Conservation (phyloP, 257 asterid genomes). For the Solanum rostratum region DNA sequence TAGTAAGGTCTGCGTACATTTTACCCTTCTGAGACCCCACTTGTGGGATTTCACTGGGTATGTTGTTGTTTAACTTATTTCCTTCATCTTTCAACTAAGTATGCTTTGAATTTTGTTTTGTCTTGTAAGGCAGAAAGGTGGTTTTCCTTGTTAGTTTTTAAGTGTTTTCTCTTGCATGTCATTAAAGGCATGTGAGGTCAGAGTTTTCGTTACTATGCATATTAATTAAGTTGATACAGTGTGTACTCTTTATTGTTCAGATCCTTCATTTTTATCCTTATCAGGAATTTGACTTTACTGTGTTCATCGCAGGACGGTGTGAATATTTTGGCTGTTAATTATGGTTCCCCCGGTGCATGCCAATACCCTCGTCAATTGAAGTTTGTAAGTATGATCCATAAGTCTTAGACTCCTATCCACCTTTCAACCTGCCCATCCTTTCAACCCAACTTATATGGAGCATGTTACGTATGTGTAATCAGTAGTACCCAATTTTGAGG, state of each 20-base stretch:
- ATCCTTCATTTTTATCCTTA: not conserved
- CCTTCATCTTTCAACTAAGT: not conserved
- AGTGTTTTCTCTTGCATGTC: not conserved
- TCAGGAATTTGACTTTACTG: not conserved
- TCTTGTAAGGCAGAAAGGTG: not conserved
- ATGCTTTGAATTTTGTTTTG: not conserved
- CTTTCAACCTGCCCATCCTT: not conserved
- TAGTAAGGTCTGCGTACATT: too few species aligned
- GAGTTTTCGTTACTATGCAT: not conserved
- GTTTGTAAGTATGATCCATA: slow-evolving; percentile 37
- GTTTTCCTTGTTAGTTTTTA: not conserved
- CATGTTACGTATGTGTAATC: not conserved
- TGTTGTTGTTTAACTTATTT: not conserved
- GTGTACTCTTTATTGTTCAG: not conserved
- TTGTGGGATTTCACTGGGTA: too few species aligned
- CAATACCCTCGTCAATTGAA: slow-evolving; percentile 69
- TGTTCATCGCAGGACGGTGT: slow-evolving; percentile 64
- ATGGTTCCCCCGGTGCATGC: slow-evolving; percentile 88
- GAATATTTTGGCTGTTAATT: slow-evolving; percentile 75
- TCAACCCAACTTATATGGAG: not conserved
- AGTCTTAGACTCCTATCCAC: not conserved
- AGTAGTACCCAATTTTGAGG: not conserved
- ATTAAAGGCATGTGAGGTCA: not conserved
- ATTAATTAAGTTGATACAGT: not conserved
- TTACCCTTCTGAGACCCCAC: too few species aligned